Conservation (phyloP, 2,329 filamentous ascomycete genomes). For the Neofusicoccum cordaticola region DNA sequence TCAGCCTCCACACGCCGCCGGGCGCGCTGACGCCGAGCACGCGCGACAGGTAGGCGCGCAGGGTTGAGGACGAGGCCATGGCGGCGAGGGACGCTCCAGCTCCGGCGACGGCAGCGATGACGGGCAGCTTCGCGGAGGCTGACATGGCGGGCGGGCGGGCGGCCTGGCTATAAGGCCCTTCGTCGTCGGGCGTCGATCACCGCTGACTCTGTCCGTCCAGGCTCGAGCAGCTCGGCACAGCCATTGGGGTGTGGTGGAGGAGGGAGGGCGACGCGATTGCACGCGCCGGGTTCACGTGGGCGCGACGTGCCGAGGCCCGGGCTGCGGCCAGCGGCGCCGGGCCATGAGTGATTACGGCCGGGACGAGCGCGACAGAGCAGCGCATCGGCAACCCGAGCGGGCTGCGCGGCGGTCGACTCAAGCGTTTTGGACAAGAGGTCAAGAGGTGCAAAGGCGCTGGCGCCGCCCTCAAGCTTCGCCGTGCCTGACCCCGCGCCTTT, state of each 20-base stretch:
- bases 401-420: not conserved
- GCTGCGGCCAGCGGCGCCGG: not conserved
- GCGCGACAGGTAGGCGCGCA: slow-evolving; percentile 23
- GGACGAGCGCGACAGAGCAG: not conserved
- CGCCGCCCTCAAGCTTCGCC: slow-evolving; percentile 8
- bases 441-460: not conserved
- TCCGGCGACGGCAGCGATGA: slow-evolving; percentile 1
- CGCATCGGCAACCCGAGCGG: not conserved
- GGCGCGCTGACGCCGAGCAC: slow-evolving; percentile 31
- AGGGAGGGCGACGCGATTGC: not conserved
- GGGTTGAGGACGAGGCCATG: slow-evolving; percentile 24
- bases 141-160: not conserved
- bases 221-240: too few relatives aligned
- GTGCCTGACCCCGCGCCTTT: not conserved
- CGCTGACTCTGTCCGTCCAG: not conserved
- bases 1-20: slow-evolving; percentile 34
- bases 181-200: too few relatives aligned
- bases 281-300: not conserved
- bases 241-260: not conserved
- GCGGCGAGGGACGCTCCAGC: slow-evolving; percentile 22
- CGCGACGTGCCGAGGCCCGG: slow-evolving; percentile 1
- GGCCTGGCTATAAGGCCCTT: not conserved
- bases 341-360: not conserved
- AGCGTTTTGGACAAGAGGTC: slow-evolving; percentile 9
- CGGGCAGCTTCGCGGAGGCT: not conserved